Evolutionary conservation across 805 yeast species (phyloP), one percentile per base, ranked within the genome.

Genomic region (Cyberlindnera sargentensis): DNA sequence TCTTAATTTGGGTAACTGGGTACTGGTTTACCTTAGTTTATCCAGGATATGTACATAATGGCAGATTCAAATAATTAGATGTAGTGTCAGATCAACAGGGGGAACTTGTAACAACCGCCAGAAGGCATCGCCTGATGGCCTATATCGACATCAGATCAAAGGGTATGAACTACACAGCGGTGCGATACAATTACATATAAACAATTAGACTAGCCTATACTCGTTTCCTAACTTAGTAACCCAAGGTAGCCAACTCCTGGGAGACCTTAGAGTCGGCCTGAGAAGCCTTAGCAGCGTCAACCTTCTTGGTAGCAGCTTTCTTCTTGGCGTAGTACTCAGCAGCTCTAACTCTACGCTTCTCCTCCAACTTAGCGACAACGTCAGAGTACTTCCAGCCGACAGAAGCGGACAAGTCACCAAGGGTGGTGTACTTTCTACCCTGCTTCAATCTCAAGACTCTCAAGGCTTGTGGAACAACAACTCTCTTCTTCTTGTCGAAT

Each of bases 361-460:
- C 97, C 82, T 93, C 99, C 71, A 93, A 86, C 71, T 90, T 82
- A 68, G 88, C 87, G 64, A 93, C 99, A 69, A 93, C 83, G 57
- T 93, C 89, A 78, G 90, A 95, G 95, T 93, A 93, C 78, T 90
- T 93, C 99, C 99, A 93, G 73, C 99, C 99, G 63, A 93, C 97
- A 66, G 96, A 82, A 64, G 93, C 73, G 60, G 96, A 84, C 72
- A 93, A 82, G 73, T 93, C 89, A 72, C 95, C 95, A 64, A 93
- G 87, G 58, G 97, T 88, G 76, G 96, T 87, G 95, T 84, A 93
- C 79, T 93, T 93, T 85, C 99, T 89, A 73, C 99, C 99, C 72
- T 89, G 98, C 79, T 89, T 90, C 75, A 93, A 85, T 83, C 99
- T 89, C 72, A 93, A 80, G 62, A 93, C 96, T 79, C 99, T 88